Conservation (phyloP, 1,284 basidiomycete species). For the Golubevia pallescens region DNA sequence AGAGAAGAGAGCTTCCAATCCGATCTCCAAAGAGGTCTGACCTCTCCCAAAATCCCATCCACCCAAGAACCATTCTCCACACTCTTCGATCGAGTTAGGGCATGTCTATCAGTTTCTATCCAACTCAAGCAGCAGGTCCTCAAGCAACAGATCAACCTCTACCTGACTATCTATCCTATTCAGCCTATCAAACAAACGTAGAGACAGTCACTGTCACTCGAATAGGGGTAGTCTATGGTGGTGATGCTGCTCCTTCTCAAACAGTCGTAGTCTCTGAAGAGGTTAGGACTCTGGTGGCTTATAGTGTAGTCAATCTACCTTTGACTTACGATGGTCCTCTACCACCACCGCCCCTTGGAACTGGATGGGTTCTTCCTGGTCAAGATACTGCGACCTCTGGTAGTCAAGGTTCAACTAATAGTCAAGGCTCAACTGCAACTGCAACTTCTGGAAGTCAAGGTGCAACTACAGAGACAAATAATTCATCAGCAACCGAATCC, state of each 20-base stretch:
- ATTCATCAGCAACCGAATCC: too few species aligned
- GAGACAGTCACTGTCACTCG: constrained; percentile 21
- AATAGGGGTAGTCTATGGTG: constrained; percentile 34
- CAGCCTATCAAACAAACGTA: constrained; percentile 20
- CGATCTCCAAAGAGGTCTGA: too few species aligned
- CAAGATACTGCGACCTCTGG: background rate
- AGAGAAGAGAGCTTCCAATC: too few species aligned
- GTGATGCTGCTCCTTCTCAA: constrained; percentile 26
- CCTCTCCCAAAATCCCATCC: background rate
- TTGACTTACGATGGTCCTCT: constrained; percentile 43
- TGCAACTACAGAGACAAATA: too few species aligned
- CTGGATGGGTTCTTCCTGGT: constrained; percentile 16
- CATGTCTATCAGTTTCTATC: constrained; percentile 4
- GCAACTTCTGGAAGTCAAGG: background rate
- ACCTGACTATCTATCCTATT: constrained; percentile 48
- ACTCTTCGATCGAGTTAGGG: too few species aligned
- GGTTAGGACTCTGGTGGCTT: constrained; percentile 23
- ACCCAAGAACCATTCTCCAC: background rate
- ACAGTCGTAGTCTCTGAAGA: constrained; percentile 21
- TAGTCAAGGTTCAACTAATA: constrained; percentile 18
- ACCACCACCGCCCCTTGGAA: constrained; percentile 36
- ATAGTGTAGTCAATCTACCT: constrained; percentile 36
- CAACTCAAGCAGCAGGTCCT: constrained; percentile 39
- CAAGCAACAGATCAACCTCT: constrained; percentile 42
- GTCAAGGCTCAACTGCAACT: constrained; percentile 10